phyloP scores from a whole-genome alignment of 345 rosid species.

The Eutrema japonicum region DNA sequence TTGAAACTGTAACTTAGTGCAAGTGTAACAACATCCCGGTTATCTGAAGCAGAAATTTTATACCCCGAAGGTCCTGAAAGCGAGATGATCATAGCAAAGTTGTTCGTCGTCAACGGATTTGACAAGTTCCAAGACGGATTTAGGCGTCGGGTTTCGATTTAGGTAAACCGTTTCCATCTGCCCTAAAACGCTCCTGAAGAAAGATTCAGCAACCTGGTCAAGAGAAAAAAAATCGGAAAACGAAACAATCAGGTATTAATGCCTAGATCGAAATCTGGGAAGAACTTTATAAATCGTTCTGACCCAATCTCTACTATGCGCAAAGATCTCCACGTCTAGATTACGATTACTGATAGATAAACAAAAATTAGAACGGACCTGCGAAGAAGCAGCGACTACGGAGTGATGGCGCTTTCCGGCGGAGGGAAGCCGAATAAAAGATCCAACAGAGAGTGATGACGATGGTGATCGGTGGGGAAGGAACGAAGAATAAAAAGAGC shows the following conservation, averaged over 20 bases:
- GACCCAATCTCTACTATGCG: not conserved
- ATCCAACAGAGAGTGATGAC: slow-evolving; percentile 24
- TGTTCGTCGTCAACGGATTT: slow-evolving; percentile 52
- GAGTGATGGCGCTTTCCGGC: slow-evolving; percentile 23
- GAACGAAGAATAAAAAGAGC: slow-evolving; percentile 19
- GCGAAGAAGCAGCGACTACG: slow-evolving; percentile 46
- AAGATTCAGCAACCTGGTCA: slow-evolving; percentile 60
- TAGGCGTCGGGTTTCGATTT: slow-evolving; percentile 83
- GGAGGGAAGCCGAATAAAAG: slow-evolving; percentile 9
- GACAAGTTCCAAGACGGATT: slow-evolving; percentile 75
- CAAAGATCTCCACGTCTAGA: not conserved
- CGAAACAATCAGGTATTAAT: not conserved
- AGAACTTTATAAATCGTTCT: not conserved
- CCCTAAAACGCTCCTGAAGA: slow-evolving; percentile 69
- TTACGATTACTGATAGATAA: not conserved
- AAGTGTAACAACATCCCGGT: not conserved
- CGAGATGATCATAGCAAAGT: slow-evolving; percentile 88
- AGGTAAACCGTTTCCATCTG: slow-evolving; percentile 76
- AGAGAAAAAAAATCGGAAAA: not conserved
- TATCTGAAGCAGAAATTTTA: not conserved
- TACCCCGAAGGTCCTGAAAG: slow-evolving; percentile 96
- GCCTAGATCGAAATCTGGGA: not conserved
- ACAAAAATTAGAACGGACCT: slow-evolving; percentile 40
- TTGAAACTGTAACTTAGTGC: not conserved
- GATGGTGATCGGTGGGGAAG: slow-evolving; percentile 19